These are phyloP conservation scores for Pulveroboletus ravenelii DNA, from an alignment of 768 basidiomycete species.

Conservation along the genomic window DNA sequence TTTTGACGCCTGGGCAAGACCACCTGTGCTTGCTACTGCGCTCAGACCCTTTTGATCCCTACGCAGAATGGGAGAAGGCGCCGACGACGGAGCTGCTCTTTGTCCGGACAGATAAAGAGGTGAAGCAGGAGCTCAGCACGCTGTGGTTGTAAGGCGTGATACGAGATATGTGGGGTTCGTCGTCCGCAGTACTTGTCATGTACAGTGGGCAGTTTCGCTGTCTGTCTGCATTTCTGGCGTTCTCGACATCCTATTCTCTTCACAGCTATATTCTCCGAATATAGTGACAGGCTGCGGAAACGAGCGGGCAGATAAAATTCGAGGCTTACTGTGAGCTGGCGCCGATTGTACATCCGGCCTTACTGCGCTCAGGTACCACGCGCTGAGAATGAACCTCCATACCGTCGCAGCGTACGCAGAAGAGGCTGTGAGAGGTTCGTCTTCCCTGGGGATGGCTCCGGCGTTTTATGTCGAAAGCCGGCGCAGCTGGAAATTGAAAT, in stretches of 20 bases:
- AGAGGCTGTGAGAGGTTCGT: too few relatives aligned
- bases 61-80: slow-evolving; percentile 25
- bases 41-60: slow-evolving; percentile 29
- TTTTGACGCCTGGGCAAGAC: slow-evolving; percentile 21
- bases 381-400: not conserved
- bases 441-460: too few relatives aligned
- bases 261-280: not conserved
- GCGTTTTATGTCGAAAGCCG: too few relatives aligned
- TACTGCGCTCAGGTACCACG: not conserved
- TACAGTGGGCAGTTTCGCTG: not conserved
- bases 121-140: slow-evolving; percentile 11
- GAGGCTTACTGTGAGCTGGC: not conserved
- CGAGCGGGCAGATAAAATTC: not conserved
- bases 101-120: slow-evolving; percentile 14
- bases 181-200: not conserved
- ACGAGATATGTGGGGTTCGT: too few relatives aligned
- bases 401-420: too few relatives aligned
- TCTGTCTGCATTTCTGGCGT: not conserved
- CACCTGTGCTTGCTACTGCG: slow-evolving; percentile 27
- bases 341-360: not conserved
- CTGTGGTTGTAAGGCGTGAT: slow-evolving; percentile 21
- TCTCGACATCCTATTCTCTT: not conserved
- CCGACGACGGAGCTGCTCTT: slow-evolving; percentile 27
- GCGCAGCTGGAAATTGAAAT: too few relatives aligned
- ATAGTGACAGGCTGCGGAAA: not conserved